Evolutionary conservation across 495 filamentous ascomycete species (phyloP).

Genomic region (Arthonia radiata): DNA sequence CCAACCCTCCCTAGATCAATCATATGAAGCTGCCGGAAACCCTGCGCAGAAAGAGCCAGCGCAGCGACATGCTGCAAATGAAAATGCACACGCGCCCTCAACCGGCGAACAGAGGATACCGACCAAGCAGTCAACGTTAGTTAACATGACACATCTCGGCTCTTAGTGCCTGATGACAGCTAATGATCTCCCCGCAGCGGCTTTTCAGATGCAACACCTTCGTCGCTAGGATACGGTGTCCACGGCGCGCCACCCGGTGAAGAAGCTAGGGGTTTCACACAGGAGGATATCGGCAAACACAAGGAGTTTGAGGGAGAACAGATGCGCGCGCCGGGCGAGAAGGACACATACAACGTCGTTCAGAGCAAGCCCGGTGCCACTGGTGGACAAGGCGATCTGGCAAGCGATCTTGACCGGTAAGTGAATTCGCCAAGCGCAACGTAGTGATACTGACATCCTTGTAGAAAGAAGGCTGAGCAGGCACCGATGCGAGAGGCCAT

Average conservation of each 20-base stretch:
- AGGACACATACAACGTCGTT: constrained; percentile 12
- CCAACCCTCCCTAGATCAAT: constrained; percentile 12
- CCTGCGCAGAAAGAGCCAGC: constrained; percentile 12
- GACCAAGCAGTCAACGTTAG: background rate
- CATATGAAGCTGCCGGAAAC: constrained; percentile 15
- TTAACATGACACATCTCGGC: background rate
- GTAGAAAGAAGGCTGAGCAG: constrained; percentile 20
- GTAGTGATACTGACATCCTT: constrained; percentile 1
- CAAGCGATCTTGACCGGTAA: constrained; percentile 15
- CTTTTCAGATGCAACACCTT: constrained; percentile 6
- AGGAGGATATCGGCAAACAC: constrained; percentile 13
- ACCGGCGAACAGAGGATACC: constrained; percentile 1
- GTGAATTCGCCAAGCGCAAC: background rate
- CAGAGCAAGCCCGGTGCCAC: constrained; percentile 5
- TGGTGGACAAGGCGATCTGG: constrained; percentile 9
- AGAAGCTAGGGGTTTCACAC: constrained; percentile 8
- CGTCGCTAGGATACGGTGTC: constrained; percentile 11
- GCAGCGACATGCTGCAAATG: constrained; percentile 7
- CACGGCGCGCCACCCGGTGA: constrained; percentile 12
- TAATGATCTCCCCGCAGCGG: background rate
- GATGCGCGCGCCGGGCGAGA: constrained; percentile 15
- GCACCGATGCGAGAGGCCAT: constrained; percentile 9
- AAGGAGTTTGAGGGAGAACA: constrained; percentile 16
- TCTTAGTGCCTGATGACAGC: background rate
- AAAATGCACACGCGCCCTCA: constrained; percentile 3